Evolutionary conservation across 352 stramenopile genomes (phyloP).

Genomic region (Pythium brachiatum): DNA sequence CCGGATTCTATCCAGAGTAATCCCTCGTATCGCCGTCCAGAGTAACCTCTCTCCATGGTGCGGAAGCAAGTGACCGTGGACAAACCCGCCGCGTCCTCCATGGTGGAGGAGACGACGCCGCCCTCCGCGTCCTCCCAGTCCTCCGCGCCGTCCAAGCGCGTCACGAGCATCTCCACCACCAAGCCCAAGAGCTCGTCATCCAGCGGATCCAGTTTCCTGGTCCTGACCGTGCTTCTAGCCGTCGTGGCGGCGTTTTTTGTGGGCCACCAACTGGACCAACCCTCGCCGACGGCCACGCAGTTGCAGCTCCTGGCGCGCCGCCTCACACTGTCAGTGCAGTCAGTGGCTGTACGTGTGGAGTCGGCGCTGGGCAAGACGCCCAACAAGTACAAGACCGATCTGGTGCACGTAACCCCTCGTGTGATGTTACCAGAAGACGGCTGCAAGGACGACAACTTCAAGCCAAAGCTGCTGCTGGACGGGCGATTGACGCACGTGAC

Average conservation of each 20-base stretch:
- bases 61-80: constrained; percentile 21
- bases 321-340: constrained; percentile 11
- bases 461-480: constrained; percentile 31
- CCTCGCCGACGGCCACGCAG: constrained; percentile 9
- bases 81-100: constrained; percentile 10
- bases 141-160: background rate
- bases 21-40: too few relatives aligned
- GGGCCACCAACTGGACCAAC: constrained; percentile 25
- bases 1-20: constrained; percentile 8
- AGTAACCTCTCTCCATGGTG: constrained; percentile 5
- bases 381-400: constrained; percentile 62
- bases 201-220: constrained; percentile 7
- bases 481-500: constrained; percentile 45
- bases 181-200: background rate
- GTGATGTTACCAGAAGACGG: constrained; percentile 31
- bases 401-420: constrained; percentile 43
- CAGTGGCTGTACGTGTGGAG: constrained; percentile 15
- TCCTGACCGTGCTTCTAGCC: constrained; percentile 15
- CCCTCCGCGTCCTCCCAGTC: background rate
- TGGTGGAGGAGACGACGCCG: constrained; percentile 1
- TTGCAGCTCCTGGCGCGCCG: constrained; percentile 24
- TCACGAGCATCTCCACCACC: background rate
- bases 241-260: constrained; percentile 21
- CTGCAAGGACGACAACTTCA: constrained; percentile 40
- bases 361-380: constrained; percentile 23